Conservation (phyloP, 176 grass and related monocot genomes). For the Guadua angustifolia region DNA sequence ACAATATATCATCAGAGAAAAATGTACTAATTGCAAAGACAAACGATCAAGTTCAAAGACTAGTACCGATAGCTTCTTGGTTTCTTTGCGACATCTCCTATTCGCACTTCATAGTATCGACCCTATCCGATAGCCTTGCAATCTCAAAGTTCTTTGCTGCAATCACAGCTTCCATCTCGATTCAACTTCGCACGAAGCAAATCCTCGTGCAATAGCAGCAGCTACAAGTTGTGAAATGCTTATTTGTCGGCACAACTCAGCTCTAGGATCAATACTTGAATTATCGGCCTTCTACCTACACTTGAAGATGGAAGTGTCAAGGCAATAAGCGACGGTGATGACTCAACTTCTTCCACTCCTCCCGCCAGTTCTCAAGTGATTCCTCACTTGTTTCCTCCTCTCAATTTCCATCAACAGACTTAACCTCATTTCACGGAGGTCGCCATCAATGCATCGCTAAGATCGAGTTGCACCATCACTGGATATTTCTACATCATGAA, state of each 20-base stretch:
- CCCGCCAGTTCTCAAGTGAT: slow-evolving; percentile 65
- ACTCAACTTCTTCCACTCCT: slow-evolving; percentile 74
- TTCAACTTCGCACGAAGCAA: slow-evolving; percentile 71
- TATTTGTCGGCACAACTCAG: slow-evolving; percentile 77
- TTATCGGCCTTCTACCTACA: slow-evolving; percentile 49
- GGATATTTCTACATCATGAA: slow-evolving; percentile 72
- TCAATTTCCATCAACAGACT: slow-evolving; percentile 83
- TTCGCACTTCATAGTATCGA: slow-evolving; percentile 98
- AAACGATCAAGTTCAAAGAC: slow-evolving; percentile 42
- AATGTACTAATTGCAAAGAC: neutral
- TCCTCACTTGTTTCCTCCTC: slow-evolving; percentile 85
- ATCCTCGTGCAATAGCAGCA: slow-evolving; percentile 61
- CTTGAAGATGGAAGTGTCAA: slow-evolving; percentile 60
- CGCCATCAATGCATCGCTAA: slow-evolving; percentile 54
- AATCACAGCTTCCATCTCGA: slow-evolving; percentile 73
- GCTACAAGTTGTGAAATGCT: slow-evolving; percentile 73
- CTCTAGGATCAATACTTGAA: slow-evolving; percentile 65
- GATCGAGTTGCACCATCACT: slow-evolving; percentile 71
- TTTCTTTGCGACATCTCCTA: slow-evolving; percentile 96
- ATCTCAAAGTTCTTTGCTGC: slow-evolving; percentile 92
- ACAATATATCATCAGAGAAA: neutral
- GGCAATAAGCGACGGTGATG: slow-evolving; percentile 65
- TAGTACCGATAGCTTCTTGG: slow-evolving; percentile 92
- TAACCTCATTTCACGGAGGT: slow-evolving; percentile 77
- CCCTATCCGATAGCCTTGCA: slow-evolving; percentile 81